phyloP scores from a whole-genome alignment of 495 filamentous ascomycete species.

The Saxophila tyrrhenica region DNA sequence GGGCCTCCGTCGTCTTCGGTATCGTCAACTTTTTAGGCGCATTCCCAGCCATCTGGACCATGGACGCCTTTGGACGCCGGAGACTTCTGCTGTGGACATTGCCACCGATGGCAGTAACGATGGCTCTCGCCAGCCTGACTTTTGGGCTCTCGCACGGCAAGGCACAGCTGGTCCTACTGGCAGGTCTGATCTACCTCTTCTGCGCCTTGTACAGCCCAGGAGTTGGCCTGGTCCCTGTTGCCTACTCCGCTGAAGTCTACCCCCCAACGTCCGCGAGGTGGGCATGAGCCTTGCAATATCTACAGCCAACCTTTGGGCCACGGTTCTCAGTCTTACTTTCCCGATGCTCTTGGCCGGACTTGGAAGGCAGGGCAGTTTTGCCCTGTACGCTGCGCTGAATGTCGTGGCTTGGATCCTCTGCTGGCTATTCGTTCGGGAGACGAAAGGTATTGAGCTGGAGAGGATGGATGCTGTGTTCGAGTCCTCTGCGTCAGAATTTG shows the following conservation, averaged over 20 bases:
- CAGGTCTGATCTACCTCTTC: slow-evolving; percentile 15
- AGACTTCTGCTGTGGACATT: slow-evolving; percentile 16
- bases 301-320: slow-evolving; percentile 28
- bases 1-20: slow-evolving; percentile 17
- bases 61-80: slow-evolving; percentile 19
- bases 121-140: slow-evolving; percentile 9
- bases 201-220: slow-evolving; percentile 42
- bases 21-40: slow-evolving; percentile 17
- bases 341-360: slow-evolving; percentile 39
- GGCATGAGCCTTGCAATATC: slow-evolving; percentile 35
- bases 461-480: slow-evolving; percentile 9
- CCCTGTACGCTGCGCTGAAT: slow-evolving; percentile 53
- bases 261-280: slow-evolving; percentile 33
- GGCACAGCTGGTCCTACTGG: slow-evolving; percentile 8
- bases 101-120: slow-evolving; percentile 12
- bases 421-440: slow-evolving; percentile 46
- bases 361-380: slow-evolving; percentile 45
- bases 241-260: slow-evolving; percentile 50
- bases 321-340: slow-evolving; percentile 47
- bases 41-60: slow-evolving; percentile 17
- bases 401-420: slow-evolving; percentile 45
- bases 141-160: slow-evolving; percentile 6
- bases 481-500: neutral
- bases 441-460: slow-evolving; percentile 34
- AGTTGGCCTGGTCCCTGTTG: slow-evolving; percentile 46